These are phyloP conservation scores for Cadophora sp. DNA, from an alignment of 2,329 filamentous ascomycete species.

Conservation along the genomic window DNA sequence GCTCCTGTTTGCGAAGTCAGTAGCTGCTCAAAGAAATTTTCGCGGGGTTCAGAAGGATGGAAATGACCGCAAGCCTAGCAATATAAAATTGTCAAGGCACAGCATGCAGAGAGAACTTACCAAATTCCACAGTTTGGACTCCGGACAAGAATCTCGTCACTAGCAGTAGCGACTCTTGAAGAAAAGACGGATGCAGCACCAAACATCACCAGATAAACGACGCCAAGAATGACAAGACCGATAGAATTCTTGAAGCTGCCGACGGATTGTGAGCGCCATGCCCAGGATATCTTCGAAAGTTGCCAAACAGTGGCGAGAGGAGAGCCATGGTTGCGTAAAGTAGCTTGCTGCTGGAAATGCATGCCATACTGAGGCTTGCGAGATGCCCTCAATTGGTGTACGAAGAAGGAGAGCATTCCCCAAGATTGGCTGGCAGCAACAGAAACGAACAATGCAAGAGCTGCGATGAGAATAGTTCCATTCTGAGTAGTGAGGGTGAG, in stretches of 20 bases:
- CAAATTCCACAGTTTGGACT: slow-evolving; percentile 16
- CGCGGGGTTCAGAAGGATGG: no score
- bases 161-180: slow-evolving; percentile 5
- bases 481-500: slow-evolving; percentile 5
- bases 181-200: slow-evolving; percentile 1
- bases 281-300: slow-evolving; percentile 6
- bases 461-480: slow-evolving; percentile 7
- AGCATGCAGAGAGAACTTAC: background rate
- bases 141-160: slow-evolving; percentile 13
- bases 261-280: slow-evolving; percentile 13
- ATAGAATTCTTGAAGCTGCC: slow-evolving; percentile 15
- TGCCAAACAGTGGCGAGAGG: slow-evolving; percentile 9
- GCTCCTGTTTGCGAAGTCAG: background rate
- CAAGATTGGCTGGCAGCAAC: slow-evolving; percentile 16
- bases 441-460: slow-evolving; percentile 15
- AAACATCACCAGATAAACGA: slow-evolving; percentile 10
- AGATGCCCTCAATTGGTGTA: slow-evolving; percentile 9
- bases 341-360: slow-evolving; percentile 8
- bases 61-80: no score
- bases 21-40: no score
- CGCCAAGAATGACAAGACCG: background rate
- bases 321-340: background rate
- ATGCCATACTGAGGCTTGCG: slow-evolving; percentile 2
- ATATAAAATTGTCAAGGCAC: no score
- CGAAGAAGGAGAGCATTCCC: slow-evolving; percentile 16